A percentile compares a stretch with the other conserved stretches of the same genome.
Conservation (phyloP, 2,329 filamentous ascomycete species). For the Fusarium ramigenum region DNA sequence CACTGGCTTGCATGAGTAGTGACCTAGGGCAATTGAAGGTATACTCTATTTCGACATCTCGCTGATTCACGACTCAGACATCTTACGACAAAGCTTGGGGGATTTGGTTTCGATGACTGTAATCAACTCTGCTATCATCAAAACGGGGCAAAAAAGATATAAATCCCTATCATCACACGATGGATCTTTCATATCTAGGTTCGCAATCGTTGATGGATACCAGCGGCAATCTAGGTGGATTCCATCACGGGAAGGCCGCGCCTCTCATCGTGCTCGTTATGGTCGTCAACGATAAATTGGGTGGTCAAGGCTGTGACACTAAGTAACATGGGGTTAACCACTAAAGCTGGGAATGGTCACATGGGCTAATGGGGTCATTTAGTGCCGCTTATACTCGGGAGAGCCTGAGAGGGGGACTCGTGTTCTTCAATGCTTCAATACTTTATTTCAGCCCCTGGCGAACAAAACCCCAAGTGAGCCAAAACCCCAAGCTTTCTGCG, state of each 20-base stretch:
- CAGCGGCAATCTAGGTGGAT: neutral
- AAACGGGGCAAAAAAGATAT: neutral
- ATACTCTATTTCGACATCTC: conserved; percentile 1
- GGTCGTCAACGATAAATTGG: neutral
- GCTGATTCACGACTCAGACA: neutral
- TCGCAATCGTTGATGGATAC: neutral
- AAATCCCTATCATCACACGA: neutral
- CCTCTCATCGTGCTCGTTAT: neutral
- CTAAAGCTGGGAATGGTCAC: neutral
- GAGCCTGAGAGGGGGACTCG: neutral
- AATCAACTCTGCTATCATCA: neutral
- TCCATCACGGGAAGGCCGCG: neutral
- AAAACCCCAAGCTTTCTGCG: neutral
- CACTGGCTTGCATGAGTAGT: neutral
- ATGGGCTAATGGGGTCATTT: neutral
- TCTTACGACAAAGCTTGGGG: neutral
- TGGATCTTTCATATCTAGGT: neutral
- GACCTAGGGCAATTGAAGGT: neutral
- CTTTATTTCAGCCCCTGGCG: neutral
- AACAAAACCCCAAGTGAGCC: neutral
- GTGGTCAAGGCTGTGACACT: neutral
- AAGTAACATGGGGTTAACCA: neutral
- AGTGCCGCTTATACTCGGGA: neutral
- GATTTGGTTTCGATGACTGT: neutral
- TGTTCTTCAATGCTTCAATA: neutral